Conservation (phyloP, 2,329 filamentous ascomycete species). For the Ophiostoma sp. region DNA sequence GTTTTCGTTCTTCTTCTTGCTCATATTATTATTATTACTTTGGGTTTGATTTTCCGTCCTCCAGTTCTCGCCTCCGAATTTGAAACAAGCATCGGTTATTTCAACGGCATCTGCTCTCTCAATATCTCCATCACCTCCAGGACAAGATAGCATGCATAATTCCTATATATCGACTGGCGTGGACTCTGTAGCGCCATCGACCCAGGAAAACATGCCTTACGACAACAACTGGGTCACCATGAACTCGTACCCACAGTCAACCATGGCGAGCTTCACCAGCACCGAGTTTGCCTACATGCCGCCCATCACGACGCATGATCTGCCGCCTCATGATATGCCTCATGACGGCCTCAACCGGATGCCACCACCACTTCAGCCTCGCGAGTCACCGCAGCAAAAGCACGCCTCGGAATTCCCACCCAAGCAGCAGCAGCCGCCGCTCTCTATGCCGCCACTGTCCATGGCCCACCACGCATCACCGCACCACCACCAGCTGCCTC, state of each 20-base stretch:
- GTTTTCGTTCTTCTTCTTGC: neutral
- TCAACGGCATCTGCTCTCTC: constrained; percentile 2
- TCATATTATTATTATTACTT: neutral
- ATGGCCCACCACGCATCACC: constrained; percentile 33
- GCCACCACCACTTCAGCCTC: constrained; percentile 45
- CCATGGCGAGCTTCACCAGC: constrained; percentile 62
- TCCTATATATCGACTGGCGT: constrained; percentile 42
- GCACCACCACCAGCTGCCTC: constrained; percentile 41
- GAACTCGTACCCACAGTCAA: constrained; percentile 60
- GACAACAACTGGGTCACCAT: constrained; percentile 51
- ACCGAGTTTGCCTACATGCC: constrained; percentile 53
- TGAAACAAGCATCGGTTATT: neutral
- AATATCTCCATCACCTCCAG: neutral
- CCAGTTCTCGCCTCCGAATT: neutral
- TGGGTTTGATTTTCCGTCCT: neutral
- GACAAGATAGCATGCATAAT: constrained; percentile 36
- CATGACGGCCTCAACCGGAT: constrained; percentile 46
- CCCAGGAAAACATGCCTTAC: constrained; percentile 35
- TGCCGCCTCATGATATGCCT: constrained; percentile 37
- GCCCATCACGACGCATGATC: constrained; percentile 40
- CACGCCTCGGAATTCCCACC: constrained; percentile 15
- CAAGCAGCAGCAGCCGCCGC: constrained; percentile 16
- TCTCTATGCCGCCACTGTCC: constrained; percentile 8
- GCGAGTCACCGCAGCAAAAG: constrained; percentile 33
- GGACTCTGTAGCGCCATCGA: constrained; percentile 43